These are phyloP conservation scores for Penicillium polonicum DNA, from an alignment of 2,329 filamentous ascomycete genomes.

Conservation along the genomic window DNA sequence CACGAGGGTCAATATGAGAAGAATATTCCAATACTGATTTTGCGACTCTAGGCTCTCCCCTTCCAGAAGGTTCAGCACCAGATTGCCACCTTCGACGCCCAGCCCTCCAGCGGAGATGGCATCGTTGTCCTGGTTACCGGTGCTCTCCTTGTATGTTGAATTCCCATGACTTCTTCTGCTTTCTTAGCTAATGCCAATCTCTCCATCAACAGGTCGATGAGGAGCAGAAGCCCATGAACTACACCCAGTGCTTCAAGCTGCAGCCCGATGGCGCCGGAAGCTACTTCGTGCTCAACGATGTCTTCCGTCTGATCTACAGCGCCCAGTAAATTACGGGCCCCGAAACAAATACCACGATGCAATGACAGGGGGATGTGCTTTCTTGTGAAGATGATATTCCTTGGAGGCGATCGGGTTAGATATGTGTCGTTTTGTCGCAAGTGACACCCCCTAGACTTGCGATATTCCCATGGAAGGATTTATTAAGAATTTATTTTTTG, in stretches of 20 bases:
- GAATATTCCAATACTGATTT: neutral
- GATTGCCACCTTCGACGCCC: conserved; percentile 75
- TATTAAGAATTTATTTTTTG: conserved; percentile 4
- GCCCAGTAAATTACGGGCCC: conserved; percentile 12
- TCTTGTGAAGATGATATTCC: conserved; percentile 1
- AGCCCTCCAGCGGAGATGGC: conserved; percentile 69
- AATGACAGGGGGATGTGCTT: conserved; percentile 10
- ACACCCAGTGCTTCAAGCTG: conserved; percentile 86
- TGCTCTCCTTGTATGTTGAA: conserved; percentile 68
- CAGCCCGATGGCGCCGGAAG: conserved; percentile 63
- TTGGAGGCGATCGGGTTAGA: conserved; percentile 3
- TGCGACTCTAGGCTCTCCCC: conserved; percentile 61
- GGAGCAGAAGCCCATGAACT: conserved; percentile 83
- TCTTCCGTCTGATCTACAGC: conserved; percentile 83
- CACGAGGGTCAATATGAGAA: too few species aligned
- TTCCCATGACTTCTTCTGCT: neutral
- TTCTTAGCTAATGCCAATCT: neutral
- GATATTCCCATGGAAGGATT: neutral
- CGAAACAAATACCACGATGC: conserved; percentile 19
- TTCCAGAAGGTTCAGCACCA: conserved; percentile 80
- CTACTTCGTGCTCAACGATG: conserved; percentile 90
- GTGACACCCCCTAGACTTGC: neutral
- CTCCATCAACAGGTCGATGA: conserved; percentile 69
- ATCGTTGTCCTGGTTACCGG: conserved; percentile 90
- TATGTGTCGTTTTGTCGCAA: conserved; percentile 1